Evolutionary conservation across 2,329 filamentous ascomycete genomes (phyloP), one percentile per base, ranked within the genome.

Genomic region (Ilyonectria mors-panacis): DNA sequence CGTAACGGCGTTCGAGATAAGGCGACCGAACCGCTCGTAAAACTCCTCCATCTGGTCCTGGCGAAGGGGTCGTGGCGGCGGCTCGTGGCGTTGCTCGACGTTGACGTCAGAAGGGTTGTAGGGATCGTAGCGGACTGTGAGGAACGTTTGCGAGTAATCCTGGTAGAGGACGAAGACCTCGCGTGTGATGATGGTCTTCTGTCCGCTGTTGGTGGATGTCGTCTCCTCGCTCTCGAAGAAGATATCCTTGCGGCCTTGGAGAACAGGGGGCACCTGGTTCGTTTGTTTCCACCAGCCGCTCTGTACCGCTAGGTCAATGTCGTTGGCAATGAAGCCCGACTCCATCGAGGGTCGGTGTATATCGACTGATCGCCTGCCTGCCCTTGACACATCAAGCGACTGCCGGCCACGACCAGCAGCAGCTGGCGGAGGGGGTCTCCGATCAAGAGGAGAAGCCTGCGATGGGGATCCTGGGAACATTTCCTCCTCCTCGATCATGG

Each of bases 81-180:
- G 85, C 76, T 98, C 93, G 76, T 98, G 95, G 50, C 91, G 90
- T 81, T 99, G 96, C 75, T 97, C 93, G 7, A 98, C 81, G 37
- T 89, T 85, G 12, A 91, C 92, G 75, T 95, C 91, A 2, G 88
- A 85, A 3, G 92, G 87, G 77, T 97, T 91, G 59, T 90, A 88
- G 1, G 91, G 85, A 78, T 97, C 93, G 79, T 92, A 98, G 57
- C 87, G 91, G 19, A 91, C 93, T 0, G 92, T 94, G 75, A 99
- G 88, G 70, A 97, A 87, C 0, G 95, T 98, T 79, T 98, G 96
- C 19, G 95, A 98, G 80, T 99, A 99, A 82, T 99, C 96, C 76
- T 94, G 91, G 83, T 94, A 99, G 9, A 99, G 83, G n/a, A 98
- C 85, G 74, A 92, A 96, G 47, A 98, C 87, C 66, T 95, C 91